These are phyloP conservation scores for Nothomitra cinnamomea DNA, from an alignment of 2,329 filamentous ascomycete genomes.

Conservation along the genomic window DNA sequence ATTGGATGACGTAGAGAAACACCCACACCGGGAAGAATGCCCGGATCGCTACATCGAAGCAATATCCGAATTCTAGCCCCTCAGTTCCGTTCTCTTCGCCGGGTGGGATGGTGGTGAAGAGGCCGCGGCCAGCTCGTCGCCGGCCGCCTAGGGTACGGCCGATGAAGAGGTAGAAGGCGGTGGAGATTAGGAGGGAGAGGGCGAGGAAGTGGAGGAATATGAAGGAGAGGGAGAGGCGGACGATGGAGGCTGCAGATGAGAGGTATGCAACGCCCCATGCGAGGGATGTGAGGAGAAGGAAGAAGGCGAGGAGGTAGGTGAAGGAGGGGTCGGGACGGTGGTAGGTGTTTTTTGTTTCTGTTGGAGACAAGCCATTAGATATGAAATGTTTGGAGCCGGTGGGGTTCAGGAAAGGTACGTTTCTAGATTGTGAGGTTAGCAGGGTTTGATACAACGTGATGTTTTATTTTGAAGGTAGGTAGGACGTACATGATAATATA, in stretches of 20 bases:
- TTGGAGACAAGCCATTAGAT: not conserved
- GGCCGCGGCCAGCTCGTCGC: too few relatives aligned
- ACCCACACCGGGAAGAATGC: constrained; percentile 52
- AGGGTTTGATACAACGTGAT: too few relatives aligned
- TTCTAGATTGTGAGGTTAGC: constrained; percentile 12
- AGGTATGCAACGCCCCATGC: constrained; percentile 43
- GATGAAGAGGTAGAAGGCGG: constrained; percentile 46
- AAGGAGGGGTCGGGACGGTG: constrained; percentile 53
- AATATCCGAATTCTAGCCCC: constrained; percentile 52
- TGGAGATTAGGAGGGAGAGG: constrained; percentile 40
- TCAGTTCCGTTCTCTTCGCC: constrained; percentile 26
- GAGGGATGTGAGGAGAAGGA: constrained; percentile 34
- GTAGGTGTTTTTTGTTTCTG: constrained; percentile 54
- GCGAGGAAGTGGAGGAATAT: constrained; percentile 43
- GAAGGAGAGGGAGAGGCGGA: constrained; percentile 30
- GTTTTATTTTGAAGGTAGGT: not conserved
- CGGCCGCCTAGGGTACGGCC: constrained; percentile 27
- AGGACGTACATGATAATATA: constrained; percentile 48
- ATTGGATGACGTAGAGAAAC: constrained; percentile 49
- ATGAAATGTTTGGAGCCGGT: not conserved
- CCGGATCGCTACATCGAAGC: constrained; percentile 49
- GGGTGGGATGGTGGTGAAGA: too few relatives aligned
- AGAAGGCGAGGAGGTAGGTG: constrained; percentile 51
- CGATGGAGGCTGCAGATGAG: constrained; percentile 24
- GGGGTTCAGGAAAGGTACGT: constrained; percentile 11